Conservation (phyloP, 345 rosid genomes). For the Mercurialis annua region DNA sequence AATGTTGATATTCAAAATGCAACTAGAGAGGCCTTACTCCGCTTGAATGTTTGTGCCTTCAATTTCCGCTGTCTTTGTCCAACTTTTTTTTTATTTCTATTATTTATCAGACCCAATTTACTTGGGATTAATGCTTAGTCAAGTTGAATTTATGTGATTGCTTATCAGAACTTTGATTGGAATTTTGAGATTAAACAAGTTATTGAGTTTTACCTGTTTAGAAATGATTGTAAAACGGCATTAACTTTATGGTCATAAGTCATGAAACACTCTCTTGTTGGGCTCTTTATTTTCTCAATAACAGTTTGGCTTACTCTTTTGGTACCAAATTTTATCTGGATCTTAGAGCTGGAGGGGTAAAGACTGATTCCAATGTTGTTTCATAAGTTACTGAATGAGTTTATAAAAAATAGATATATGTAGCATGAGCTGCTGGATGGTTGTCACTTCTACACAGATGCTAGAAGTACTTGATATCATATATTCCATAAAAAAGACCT, state of each 20-base stretch:
- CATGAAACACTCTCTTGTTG: background rate
- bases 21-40: slow-evolving; percentile 67
- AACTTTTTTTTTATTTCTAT: background rate
- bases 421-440: background rate
- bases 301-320: background rate
- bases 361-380: background rate
- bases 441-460: background rate
- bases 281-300: background rate
- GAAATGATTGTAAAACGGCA: background rate
- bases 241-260: background rate
- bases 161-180: background rate
- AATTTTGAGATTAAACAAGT: background rate
- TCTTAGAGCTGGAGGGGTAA: background rate
- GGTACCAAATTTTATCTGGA: background rate
- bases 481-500: background rate
- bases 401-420: background rate
- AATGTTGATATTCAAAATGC: slow-evolving; percentile 63
- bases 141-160: background rate
- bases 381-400: background rate
- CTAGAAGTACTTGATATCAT: background rate
- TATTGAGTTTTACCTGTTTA: background rate
- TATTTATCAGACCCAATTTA: too few species aligned
- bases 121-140: too few species aligned
- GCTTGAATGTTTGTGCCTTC: slow-evolving; percentile 55
- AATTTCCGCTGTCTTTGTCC: background rate